Percentiles rank a stretch among this genome's conserved stretches.
Conservation (phyloP, 2,329 filamentous ascomycete species). For the Monilinia aucupariae region DNA sequence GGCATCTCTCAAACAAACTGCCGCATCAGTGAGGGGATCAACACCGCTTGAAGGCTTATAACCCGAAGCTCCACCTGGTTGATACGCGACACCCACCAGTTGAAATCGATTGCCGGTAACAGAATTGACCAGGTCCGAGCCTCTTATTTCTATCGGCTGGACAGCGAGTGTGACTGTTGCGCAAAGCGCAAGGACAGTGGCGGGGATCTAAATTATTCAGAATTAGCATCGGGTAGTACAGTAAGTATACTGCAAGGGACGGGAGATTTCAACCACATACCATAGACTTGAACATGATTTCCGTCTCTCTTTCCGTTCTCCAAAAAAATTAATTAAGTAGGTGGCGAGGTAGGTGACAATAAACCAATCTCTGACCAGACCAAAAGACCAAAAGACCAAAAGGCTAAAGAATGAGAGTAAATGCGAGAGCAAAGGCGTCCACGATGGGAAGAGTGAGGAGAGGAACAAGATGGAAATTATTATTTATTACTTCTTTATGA, state of each 20-base stretch:
- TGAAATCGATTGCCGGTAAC: constrained; percentile 56
- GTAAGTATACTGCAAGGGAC: no score
- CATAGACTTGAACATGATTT: no score
- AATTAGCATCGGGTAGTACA: background rate
- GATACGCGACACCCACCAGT: constrained; percentile 63
- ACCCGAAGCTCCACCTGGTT: constrained; percentile 59
- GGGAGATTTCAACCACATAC: background rate
- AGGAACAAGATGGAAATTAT: background rate
- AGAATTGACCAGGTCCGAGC: constrained; percentile 55
- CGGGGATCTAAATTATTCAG: constrained; percentile 15
- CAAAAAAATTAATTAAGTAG: background rate
- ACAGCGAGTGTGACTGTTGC: constrained; percentile 48
- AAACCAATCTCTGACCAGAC: background rate
- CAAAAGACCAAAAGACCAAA: background rate
- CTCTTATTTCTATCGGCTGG: constrained; percentile 50
- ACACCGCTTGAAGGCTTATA: constrained; percentile 50
- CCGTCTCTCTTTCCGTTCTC: background rate
- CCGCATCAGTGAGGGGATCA: constrained; percentile 56
- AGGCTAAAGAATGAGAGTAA: background rate
- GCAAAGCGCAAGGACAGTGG: constrained; percentile 29
- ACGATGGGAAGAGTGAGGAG: background rate
- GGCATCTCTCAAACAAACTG: constrained; percentile 57
- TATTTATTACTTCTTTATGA: background rate
- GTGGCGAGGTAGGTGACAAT: background rate
- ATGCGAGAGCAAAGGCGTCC: background rate